Conservation (phyloP, 441 rosid genomes). For the Gossypium schwendimanii region DNA sequence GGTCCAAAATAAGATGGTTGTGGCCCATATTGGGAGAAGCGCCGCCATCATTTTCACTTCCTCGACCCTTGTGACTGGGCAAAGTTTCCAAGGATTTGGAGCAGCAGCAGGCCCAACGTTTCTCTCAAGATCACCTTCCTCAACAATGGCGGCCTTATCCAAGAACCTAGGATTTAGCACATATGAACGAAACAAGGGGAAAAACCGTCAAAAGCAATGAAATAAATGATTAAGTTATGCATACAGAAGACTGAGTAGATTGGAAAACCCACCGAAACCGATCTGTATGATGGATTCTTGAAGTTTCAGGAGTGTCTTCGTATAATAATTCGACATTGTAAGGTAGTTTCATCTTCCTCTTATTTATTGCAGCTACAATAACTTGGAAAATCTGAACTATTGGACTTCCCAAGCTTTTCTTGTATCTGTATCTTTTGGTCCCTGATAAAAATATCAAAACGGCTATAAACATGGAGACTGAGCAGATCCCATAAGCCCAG, state of each 20-base stretch:
- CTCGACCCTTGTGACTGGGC: constrained; percentile 41
- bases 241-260: not conserved
- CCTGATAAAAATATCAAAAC: constrained; percentile 31
- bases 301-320: constrained; percentile 23
- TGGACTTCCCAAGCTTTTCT: constrained; percentile 39
- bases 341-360: constrained; percentile 30
- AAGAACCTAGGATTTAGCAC: constrained; percentile 24
- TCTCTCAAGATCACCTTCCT: constrained; percentile 19
- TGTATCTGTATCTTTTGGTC: constrained; percentile 32
- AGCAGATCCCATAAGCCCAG: constrained; percentile 42
- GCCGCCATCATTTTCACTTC: constrained; percentile 47
- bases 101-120: not conserved
- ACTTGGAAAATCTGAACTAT: constrained; percentile 37
- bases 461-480: constrained; percentile 28
- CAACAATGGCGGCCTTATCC: constrained; percentile 45
- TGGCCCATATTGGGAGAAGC: constrained; percentile 47
- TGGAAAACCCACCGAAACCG: constrained; percentile 25
- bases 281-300: constrained; percentile 29
- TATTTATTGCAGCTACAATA: constrained; percentile 30
- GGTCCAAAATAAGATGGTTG: constrained; percentile 48
- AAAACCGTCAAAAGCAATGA: not conserved
- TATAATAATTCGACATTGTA: constrained; percentile 21
- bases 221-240: not conserved
- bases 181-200: not conserved
- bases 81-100: constrained; percentile 36